Base-by-base conservation (phyloP, 2,329 filamentous ascomycete genomes). In the Chrysoporthe austroafricana region DNA sequence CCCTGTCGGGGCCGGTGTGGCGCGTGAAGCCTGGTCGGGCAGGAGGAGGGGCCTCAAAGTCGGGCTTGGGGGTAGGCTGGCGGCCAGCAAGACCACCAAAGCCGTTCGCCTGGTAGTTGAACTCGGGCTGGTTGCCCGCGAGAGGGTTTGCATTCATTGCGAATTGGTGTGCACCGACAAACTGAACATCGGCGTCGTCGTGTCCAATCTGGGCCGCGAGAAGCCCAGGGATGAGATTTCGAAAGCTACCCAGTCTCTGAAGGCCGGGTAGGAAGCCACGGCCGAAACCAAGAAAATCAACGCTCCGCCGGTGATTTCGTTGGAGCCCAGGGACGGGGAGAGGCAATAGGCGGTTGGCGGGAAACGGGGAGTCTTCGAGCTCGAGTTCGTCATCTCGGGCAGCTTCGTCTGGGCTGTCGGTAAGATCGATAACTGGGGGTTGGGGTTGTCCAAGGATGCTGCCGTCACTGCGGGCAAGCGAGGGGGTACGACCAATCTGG, bases 21-120 rank as follows among this genome's bases (percentile, higher is more conserved):
- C 94, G 85, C 1, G 92, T 97, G 74, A 96, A 98, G 0, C 94
- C 95, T n/a, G 88, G 81, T 6, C 86, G 85, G 0, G 92, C 83
- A 0, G 88, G 80, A n/a, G 84, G 82, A 0, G 91, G 90, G 0
- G 90, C 83, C 56, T 90, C 86, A 76, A 95, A 73, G 16, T 77
- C 72, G n/a, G 82, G 83, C 72, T 83, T 85, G 26, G 79, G 78
- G 3, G 75, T 78, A 4, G 75, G 74, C 26, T 74, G 75, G 16
- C 75, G 67, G 7, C 48, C 62, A 44, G 58, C 66, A n/a, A 54
- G 63, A 21, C 54, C 62, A 60, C 66, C 69, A 75, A 79, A 66
- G 76, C 79, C 73, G 58, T 76, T 76, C 11, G 68, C 71, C 42
- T 71, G 69, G 68, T 79, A 79, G 71, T 78, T 75, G 63, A 79